Conservation (phyloP, 2,329 filamentous ascomycete species). For the Aspergillus ibericus region DNA sequence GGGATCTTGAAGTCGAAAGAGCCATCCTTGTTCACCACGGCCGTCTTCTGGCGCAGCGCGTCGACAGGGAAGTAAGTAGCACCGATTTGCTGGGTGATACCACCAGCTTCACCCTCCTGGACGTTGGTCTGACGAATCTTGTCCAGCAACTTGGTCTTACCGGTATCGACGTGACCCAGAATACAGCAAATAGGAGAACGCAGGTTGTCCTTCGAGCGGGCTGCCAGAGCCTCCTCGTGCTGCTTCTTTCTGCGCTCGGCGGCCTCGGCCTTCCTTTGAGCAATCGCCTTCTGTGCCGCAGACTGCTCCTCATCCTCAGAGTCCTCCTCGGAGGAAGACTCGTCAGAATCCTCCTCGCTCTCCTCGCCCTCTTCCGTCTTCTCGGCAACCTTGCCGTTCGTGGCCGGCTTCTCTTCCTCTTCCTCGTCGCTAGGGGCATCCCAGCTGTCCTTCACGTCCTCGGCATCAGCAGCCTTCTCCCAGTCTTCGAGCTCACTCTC, state of each 20-base stretch:
- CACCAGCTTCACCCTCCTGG: constrained; percentile 97
- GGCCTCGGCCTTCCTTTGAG: constrained; percentile 81
- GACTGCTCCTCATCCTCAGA: constrained; percentile 69
- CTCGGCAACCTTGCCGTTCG: constrained; percentile 18
- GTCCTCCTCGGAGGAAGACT: constrained; percentile 49
- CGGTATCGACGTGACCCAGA: constrained; percentile 98
- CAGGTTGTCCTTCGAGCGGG: constrained; percentile 88
- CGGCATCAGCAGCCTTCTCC: constrained; percentile 76
- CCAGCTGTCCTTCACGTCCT: constrained; percentile 91
- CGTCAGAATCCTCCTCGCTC: constrained; percentile 26
- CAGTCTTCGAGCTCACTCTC: constrained; percentile 71
- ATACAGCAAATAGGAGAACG: constrained; percentile 99
- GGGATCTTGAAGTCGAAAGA: constrained; percentile 96
- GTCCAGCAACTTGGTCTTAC: constrained; percentile 98
- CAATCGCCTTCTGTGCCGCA: constrained; percentile 71
- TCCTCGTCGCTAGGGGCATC: constrained; percentile 65
- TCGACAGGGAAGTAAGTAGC: constrained; percentile 98
- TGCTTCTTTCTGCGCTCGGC: constrained; percentile 85
- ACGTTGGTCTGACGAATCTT: constrained; percentile 99
- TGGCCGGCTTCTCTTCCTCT: constrained; percentile 56
- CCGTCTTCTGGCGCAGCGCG: constrained; percentile 86
- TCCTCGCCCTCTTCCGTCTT: constrained; percentile 26
- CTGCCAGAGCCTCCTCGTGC: constrained; percentile 86
- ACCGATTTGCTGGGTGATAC: constrained; percentile 99
- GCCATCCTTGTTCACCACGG: constrained; percentile 87